Percentiles rank a stretch among this genome's conserved stretches.
Conservation (phyloP, 331 rosid genomes). For the Pyracantha coccinea region DNA sequence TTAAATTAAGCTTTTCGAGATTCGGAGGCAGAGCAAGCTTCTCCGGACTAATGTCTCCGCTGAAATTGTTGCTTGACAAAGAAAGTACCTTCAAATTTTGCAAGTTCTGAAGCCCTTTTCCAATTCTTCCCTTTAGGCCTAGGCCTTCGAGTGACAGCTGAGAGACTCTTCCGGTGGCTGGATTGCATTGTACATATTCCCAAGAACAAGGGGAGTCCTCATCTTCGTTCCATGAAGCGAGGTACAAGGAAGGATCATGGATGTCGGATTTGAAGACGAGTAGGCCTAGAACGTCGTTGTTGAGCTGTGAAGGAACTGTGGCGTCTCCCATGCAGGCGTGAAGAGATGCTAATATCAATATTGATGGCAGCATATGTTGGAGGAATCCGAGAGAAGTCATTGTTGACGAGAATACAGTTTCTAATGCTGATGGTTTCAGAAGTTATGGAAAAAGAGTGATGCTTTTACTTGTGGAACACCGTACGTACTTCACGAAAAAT, state of each 20-base stretch:
- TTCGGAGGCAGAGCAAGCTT: constrained; percentile 40
- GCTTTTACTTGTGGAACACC: background rate
- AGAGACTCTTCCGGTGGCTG: constrained; percentile 41
- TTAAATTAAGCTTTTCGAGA: constrained; percentile 53
- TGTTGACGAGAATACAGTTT: background rate
- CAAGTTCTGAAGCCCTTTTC: constrained; percentile 75
- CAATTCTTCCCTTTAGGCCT: constrained; percentile 51
- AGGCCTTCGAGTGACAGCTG: constrained; percentile 50
- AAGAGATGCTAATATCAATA: constrained; percentile 8
- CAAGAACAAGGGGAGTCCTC: constrained; percentile 73
- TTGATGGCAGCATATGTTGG: constrained; percentile 12
- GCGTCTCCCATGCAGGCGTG: constrained; percentile 26
- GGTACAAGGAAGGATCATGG: constrained; percentile 63
- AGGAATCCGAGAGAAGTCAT: constrained; percentile 9
- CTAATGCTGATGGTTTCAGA: background rate
- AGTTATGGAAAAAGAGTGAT: background rate
- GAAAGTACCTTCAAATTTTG: constrained; percentile 59
- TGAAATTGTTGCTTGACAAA: constrained; percentile 59
- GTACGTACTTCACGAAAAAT: background rate
- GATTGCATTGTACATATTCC: constrained; percentile 53
- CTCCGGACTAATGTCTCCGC: constrained; percentile 35
- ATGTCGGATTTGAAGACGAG: constrained; percentile 84
- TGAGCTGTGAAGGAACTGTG: constrained; percentile 33
- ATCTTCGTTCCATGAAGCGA: constrained; percentile 82
- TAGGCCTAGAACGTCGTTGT: constrained; percentile 79